Conservation (phyloP, 2,329 filamentous ascomycete species). For the Epichloe bromicola region DNA sequence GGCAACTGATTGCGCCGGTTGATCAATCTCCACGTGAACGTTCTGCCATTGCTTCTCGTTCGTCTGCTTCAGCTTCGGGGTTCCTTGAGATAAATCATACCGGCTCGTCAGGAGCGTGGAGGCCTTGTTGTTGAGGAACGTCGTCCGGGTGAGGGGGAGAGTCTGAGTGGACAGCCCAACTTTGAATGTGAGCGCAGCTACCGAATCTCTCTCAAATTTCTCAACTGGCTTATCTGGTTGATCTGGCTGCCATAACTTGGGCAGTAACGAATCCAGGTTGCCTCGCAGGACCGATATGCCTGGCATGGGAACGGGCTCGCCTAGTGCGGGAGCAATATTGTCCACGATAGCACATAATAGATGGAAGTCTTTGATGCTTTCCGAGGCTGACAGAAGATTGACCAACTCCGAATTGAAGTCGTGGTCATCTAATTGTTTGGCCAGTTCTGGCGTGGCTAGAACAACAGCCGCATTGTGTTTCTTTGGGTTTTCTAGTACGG, state of each 20-base stretch:
- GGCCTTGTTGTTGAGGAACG: slow-evolving; percentile 56
- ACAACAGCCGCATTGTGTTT: slow-evolving; percentile 32
- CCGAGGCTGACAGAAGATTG: slow-evolving; percentile 31
- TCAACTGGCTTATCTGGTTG: slow-evolving; percentile 14
- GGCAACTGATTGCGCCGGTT: slow-evolving; percentile 10
- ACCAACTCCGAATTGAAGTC: slow-evolving; percentile 30
- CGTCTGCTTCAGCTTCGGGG: slow-evolving; percentile 13
- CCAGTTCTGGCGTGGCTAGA: slow-evolving; percentile 34
- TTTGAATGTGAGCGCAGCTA: slow-evolving; percentile 29
- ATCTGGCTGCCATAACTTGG: slow-evolving; percentile 28
- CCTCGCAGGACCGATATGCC: slow-evolving; percentile 43
- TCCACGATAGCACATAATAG: slow-evolving; percentile 45
- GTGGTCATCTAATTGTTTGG: slow-evolving; percentile 33
- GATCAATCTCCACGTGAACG: slow-evolving; percentile 15
- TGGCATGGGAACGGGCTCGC: slow-evolving; percentile 17
- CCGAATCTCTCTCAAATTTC: slow-evolving; percentile 19
- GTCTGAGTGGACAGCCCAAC: slow-evolving; percentile 28
- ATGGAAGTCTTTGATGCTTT: slow-evolving; percentile 26
- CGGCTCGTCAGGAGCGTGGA: slow-evolving; percentile 40
- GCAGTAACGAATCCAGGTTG: slow-evolving; percentile 26
- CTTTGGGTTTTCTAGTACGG: slow-evolving; percentile 16
- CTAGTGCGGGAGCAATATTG: slow-evolving; percentile 28
- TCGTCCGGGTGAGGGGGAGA: slow-evolving; percentile 62
- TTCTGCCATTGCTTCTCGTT: slow-evolving; percentile 27
- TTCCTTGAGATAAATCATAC: slow-evolving; percentile 14